Evolutionary conservation across 495 filamentous ascomycete species (phyloP), one percentile per base, ranked within the genome.

Genomic region (Cercophora samala): DNA sequence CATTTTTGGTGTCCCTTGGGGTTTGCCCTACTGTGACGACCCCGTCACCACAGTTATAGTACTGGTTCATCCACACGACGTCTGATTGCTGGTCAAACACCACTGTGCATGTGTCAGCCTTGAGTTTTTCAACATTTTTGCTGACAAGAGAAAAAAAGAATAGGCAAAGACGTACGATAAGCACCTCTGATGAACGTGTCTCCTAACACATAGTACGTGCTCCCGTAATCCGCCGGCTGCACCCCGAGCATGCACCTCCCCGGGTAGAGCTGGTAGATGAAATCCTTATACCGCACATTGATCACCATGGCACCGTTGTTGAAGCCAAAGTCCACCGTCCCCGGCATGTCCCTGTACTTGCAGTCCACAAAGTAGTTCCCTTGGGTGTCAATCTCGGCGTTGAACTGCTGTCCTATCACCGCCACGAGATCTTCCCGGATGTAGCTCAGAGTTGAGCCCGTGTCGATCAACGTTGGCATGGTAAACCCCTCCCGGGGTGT

Each of bases 71-170:
- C 79, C 79, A 82, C 8, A 82, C 69, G 5, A 75, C 73, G 42
- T 82, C 74, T 17, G 78, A 78, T 66, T 76, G 75, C 65, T 82
- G 79, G 55, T 80, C 79, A 66, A 82, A 80, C 1, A 82, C 78
- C 64, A 82, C 79, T 82, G 55, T 25, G 8, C 25, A 17, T 25
- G n/a, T 5, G 19, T 58, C 53, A 61, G 26, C 64, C 15, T 1
- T 56, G 19, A n/a, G n/a, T n/a, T n/a, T n/a, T n/a, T 56, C 4
- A 66, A 66, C 53, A 73, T 25, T 18, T 17, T 29, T 11, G 17
- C 51, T 29, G 15, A 56, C 3, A 61, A 63, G 17, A 15, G n/a
- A n/a, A n/a, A n/a, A n/a, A n/a, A n/a, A n/a, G n/a, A 46, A 60
- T 9, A 5, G 19, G 26, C 37, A 46, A n/a, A 46, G 37, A 77